A percentile compares a stretch with the other conserved stretches of the same genome.
phyloP scores from a whole-genome alignment of 352 stramenopile species.

The Phytopythium kandeliae region DNA sequence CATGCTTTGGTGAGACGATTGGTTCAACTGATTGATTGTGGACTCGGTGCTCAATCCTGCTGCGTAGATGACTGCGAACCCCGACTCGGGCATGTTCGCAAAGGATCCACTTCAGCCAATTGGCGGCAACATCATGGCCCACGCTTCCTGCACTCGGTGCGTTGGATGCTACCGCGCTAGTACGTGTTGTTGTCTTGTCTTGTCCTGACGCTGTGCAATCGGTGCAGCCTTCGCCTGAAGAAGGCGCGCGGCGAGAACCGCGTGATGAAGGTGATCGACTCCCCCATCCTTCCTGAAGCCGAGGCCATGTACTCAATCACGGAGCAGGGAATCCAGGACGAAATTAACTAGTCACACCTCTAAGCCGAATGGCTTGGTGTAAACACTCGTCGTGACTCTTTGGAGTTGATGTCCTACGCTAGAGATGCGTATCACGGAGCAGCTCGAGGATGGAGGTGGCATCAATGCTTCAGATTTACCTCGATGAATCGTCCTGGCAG shows the following conservation, averaged over 20 bases:
- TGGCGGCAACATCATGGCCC: constrained; percentile 88
- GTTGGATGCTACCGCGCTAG: neutral
- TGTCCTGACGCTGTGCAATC: constrained; percentile 6
- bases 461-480: no score
- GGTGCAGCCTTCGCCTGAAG: constrained; percentile 81
- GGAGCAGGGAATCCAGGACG: constrained; percentile 91
- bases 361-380: neutral
- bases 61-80: constrained; percentile 82
- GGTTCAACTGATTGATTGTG: no score
- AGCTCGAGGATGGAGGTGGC: no score
- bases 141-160: constrained; percentile 78
- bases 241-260: constrained; percentile 98
- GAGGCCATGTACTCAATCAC: constrained; percentile 98
- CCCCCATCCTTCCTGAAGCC: constrained; percentile 95
- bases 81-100: constrained; percentile 87
- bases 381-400: neutral
- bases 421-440: no score
- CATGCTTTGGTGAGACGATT: neutral
- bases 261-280: constrained; percentile 97
- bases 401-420: no score
- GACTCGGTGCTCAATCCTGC: neutral
- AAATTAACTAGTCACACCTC: constrained; percentile 56
- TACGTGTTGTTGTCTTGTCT: neutral
- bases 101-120: constrained; percentile 90
- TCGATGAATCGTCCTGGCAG: no score